phyloP scores from a whole-genome alignment of 345 rosid species.

The Salix dunnii region DNA sequence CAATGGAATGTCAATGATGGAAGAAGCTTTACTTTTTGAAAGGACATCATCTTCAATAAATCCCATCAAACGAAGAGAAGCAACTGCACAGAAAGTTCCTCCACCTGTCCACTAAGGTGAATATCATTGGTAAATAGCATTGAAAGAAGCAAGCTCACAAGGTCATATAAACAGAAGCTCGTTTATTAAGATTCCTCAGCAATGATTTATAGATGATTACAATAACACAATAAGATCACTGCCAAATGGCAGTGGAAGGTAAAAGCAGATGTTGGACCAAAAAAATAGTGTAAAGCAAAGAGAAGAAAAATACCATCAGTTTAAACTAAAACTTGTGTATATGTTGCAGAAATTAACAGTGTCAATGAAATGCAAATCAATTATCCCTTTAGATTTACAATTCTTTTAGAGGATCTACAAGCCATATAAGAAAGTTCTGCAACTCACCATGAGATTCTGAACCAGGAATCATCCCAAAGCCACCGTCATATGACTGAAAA shows the following conservation, averaged over 20 bases:
- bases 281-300: not conserved
- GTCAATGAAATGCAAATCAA: not conserved
- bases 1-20: constrained; percentile 43
- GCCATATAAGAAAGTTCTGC: constrained; percentile 10
- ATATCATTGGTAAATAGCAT: constrained; percentile 36
- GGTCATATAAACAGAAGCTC: not conserved
- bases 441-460: constrained; percentile 96
- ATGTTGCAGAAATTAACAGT: not conserved
- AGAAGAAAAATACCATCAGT: not conserved
- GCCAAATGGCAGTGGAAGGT: not conserved
- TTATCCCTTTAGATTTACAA: not conserved
- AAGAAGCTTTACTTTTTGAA: constrained; percentile 36
- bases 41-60: constrained; percentile 62
- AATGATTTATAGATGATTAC: not conserved
- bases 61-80: constrained; percentile 83
- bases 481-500: constrained; percentile 93
- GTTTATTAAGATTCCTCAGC: not conserved
- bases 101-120: constrained; percentile 79
- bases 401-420: not conserved
- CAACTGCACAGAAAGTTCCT: constrained; percentile 88
- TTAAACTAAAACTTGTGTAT: not conserved
- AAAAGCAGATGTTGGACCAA: not conserved
- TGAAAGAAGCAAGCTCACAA: not conserved
- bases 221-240: not conserved
- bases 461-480: constrained; percentile 91